A percentile compares a stretch with the other conserved stretches of the same genome.
Conservation (phyloP, 2,329 filamentous ascomycete species). For the Diaporthe velutina region DNA sequence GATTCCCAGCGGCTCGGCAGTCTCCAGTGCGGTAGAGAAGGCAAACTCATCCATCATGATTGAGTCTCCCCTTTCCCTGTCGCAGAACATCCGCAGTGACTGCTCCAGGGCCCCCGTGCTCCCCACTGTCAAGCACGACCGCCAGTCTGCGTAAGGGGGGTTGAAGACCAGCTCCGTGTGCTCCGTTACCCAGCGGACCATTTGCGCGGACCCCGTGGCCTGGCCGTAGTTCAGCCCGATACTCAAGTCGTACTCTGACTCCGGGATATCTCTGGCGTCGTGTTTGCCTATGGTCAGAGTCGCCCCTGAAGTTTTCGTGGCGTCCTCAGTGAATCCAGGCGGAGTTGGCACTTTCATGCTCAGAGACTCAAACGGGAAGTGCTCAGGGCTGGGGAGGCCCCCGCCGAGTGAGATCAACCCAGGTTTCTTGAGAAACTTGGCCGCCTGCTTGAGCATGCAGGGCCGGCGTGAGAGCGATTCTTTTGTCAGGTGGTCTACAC, state of each 20-base stretch:
- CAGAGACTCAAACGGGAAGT: conserved; percentile 91
- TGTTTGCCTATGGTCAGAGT: conserved; percentile 82
- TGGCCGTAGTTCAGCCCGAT: conserved; percentile 96
- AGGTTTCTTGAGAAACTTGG: conserved; percentile 81
- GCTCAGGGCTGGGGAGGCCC: conserved; percentile 87
- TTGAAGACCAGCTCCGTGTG: conserved; percentile 92
- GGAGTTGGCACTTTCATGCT: conserved; percentile 78
- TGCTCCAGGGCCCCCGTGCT: conserved; percentile 90
- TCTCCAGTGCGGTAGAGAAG: conserved; percentile 80
- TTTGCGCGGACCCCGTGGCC: conserved; percentile 85
- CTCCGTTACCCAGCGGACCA: conserved; percentile 92
- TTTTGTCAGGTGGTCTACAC: conserved; percentile 67
- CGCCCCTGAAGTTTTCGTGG: conserved; percentile 71
- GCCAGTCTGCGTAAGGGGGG: conserved; percentile 93
- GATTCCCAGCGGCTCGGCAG: conserved; percentile 66
- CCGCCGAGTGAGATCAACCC: conserved; percentile 93
- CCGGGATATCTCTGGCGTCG: conserved; percentile 71
- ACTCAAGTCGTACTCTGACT: conserved; percentile 76
- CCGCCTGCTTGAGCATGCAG: conserved; percentile 86
- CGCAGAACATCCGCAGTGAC: conserved; percentile 83
- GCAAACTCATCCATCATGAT: conserved; percentile 92
- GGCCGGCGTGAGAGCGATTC: conserved; percentile 73
- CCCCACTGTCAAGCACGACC: conserved; percentile 84
- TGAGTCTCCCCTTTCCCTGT: conserved; percentile 76
- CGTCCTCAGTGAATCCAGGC: conserved; percentile 78